phyloP scores from a whole-genome alignment of 352 stramenopile genomes.

The Phytophthora fragariae region DNA sequence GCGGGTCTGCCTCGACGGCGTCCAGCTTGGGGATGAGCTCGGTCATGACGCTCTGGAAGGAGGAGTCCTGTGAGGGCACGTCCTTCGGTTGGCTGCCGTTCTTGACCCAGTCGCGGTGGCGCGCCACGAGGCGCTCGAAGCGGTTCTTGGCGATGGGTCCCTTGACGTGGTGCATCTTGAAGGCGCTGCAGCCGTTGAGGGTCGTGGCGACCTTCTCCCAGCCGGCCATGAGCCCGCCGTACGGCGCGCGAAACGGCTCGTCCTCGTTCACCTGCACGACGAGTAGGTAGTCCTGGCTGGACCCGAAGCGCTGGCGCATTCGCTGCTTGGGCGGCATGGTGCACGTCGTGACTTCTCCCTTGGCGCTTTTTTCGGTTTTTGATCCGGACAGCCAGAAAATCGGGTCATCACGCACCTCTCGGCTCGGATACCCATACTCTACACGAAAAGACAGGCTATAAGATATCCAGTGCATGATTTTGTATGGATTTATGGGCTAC shows the following conservation, averaged over 20 bases:
- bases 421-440: not conserved
- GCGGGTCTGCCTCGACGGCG: slow-evolving; percentile 33
- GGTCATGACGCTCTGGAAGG: slow-evolving; percentile 40
- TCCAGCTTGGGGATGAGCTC: slow-evolving; percentile 43
- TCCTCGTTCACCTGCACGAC: slow-evolving; percentile 44
- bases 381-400: slow-evolving; percentile 24
- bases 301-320: slow-evolving; percentile 41
- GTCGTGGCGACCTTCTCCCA: slow-evolving; percentile 47
- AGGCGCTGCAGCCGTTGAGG: slow-evolving; percentile 41
- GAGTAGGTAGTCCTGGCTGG: slow-evolving; percentile 44
- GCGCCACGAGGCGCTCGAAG: slow-evolving; percentile 42
- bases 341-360: slow-evolving; percentile 6
- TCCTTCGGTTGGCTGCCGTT: slow-evolving; percentile 31
- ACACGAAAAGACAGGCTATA: not conserved
- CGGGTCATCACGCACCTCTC: slow-evolving; percentile 1
- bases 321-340: slow-evolving; percentile 38
- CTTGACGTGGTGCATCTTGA: slow-evolving; percentile 51
- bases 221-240: slow-evolving; percentile 39
- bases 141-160: slow-evolving; percentile 49
- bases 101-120: slow-evolving; percentile 36
- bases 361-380: slow-evolving; percentile 30
- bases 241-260: slow-evolving; percentile 35
- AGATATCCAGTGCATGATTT: not conserved
- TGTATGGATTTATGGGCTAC: not conserved
- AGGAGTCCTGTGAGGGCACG: slow-evolving; percentile 29